Base-by-base conservation (phyloP, 441 rosid genomes). In the Hura crepitans region DNA sequence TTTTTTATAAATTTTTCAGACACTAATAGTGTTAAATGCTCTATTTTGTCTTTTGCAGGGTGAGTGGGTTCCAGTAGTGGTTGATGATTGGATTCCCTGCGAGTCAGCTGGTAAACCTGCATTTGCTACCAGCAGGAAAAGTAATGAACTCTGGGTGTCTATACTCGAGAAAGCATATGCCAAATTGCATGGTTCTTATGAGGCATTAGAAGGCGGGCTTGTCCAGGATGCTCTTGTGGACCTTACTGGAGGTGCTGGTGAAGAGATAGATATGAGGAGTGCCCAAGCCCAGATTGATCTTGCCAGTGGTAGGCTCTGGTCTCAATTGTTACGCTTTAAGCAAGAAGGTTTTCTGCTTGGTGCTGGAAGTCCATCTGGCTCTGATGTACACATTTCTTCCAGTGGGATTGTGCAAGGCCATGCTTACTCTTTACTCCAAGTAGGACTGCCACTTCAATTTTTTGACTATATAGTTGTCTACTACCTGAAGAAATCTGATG, bases 341-440 rank as follows among this genome's bases (percentile, higher is more conserved):
- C 98, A 88, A 74, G 98, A 96, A 82, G 99, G 98, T 13, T 96
- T 96, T 80, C 87, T 96, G 65, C 98, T 96, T 74, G 99, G 99
- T 72, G 99, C 99, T 51, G 99, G 99, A 74, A 96, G 99, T 82
- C 99, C 99, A 66, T 96, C 99, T 8, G 99, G 99, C 68, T 96
- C 99, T 60, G 99, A 96, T 86, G 97, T 90, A 49, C 99, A 93
- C 76, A 80, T 96, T 68, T 96, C 99, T 74, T 96, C 99, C 39
- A 91, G 99, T 76, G 99, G 99, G 81, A 96, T 96, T 57, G 99
- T 96, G 69, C 98, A 96, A 80, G 99, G 99, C 72, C 99, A 96
- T 80, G 99, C 99, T 31, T 96, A 96, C 84, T 96, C 99, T 6
- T 81, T 96, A 67, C 83, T 93, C 65, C 99, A 96, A 96, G 99